Evolutionary conservation across 2,329 filamentous ascomycete species (phyloP).

Genomic region (Colletotrichum liaoningense): DNA sequence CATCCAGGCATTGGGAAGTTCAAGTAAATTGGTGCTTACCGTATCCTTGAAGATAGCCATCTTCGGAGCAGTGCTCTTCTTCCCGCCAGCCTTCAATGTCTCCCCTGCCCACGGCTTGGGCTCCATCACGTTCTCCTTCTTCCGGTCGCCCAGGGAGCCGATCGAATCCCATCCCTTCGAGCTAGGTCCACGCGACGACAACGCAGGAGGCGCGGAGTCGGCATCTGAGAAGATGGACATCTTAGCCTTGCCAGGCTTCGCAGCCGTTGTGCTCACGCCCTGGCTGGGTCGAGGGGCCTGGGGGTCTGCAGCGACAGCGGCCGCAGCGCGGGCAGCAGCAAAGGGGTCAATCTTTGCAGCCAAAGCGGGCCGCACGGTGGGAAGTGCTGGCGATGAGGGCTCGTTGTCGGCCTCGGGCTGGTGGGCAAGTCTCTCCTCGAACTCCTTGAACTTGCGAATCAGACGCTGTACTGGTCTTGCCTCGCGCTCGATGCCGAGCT

Average conservation of each 20-base stretch:
- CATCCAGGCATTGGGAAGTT: slow-evolving; percentile 65
- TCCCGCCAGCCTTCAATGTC: slow-evolving; percentile 87
- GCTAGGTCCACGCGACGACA: slow-evolving; percentile 61
- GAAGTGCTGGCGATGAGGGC: slow-evolving; percentile 88
- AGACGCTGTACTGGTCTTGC: slow-evolving; percentile 85
- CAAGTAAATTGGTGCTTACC: slow-evolving; percentile 72
- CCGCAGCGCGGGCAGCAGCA: slow-evolving; percentile 62
- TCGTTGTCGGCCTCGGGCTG: slow-evolving; percentile 71
- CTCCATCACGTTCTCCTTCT: slow-evolving; percentile 92
- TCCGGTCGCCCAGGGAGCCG: slow-evolving; percentile 85
- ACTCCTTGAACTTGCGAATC: slow-evolving; percentile 91
- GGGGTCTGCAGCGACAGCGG: slow-evolving; percentile 63
- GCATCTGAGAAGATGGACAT: slow-evolving; percentile 91
- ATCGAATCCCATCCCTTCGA: slow-evolving; percentile 92
- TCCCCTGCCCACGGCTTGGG: slow-evolving; percentile 93
- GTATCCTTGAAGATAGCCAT: slow-evolving; percentile 95
- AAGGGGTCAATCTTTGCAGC: slow-evolving; percentile 91
- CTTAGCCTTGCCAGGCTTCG: slow-evolving; percentile 81
- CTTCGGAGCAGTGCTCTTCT: slow-evolving; percentile 80
- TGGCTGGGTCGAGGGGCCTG: slow-evolving; percentile 70
- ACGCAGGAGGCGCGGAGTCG: slow-evolving; percentile 68
- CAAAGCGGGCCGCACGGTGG: slow-evolving; percentile 83
- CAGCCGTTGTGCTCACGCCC: slow-evolving; percentile 59
- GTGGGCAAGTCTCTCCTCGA: slow-evolving; percentile 80
- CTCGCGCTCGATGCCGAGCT: slow-evolving; percentile 87